phyloP scores from a whole-genome alignment of 768 basidiomycete genomes.

The Boletellus ananas region DNA sequence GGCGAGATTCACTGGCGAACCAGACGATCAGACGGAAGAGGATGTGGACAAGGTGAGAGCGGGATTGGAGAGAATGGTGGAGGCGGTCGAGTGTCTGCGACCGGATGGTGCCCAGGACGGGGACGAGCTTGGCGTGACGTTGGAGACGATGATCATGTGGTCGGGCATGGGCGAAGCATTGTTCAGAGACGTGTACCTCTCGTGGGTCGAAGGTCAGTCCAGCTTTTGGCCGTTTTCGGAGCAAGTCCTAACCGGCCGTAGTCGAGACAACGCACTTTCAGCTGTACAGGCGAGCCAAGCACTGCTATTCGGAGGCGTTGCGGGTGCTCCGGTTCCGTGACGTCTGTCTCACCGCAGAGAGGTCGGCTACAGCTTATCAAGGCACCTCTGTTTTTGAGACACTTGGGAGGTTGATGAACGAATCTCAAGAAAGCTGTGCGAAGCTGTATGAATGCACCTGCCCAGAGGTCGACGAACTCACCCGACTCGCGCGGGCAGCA shows the following conservation, averaged over 20 bases:
- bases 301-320: conserved; percentile 76
- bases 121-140: conserved; percentile 58
- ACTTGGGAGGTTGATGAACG: conserved; percentile 75
- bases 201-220: conserved; percentile 72
- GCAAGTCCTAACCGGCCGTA: neutral
- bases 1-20: conserved; percentile 50
- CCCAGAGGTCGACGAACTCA: conserved; percentile 71
- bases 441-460: conserved; percentile 76
- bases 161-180: conserved; percentile 50
- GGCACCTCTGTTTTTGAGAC: conserved; percentile 35
- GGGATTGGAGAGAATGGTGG: conserved; percentile 45
- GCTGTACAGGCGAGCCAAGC: conserved; percentile 76
- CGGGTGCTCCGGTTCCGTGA: conserved; percentile 77
- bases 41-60: conserved; percentile 42
- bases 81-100: conserved; percentile 51
- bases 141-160: conserved; percentile 70
- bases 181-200: conserved; percentile 68
- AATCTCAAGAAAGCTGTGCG: conserved; percentile 69
- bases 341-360: conserved; percentile 49
- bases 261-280: conserved; percentile 82
- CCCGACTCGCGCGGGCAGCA: conserved; percentile 55
- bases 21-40: conserved; percentile 35
- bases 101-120: conserved; percentile 35
- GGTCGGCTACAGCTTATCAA: conserved; percentile 12
- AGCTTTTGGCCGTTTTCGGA: neutral